These are phyloP conservation scores for Dactylella cylindrospora DNA, from an alignment of 2,329 filamentous ascomycete genomes.

Conservation along the genomic window DNA sequence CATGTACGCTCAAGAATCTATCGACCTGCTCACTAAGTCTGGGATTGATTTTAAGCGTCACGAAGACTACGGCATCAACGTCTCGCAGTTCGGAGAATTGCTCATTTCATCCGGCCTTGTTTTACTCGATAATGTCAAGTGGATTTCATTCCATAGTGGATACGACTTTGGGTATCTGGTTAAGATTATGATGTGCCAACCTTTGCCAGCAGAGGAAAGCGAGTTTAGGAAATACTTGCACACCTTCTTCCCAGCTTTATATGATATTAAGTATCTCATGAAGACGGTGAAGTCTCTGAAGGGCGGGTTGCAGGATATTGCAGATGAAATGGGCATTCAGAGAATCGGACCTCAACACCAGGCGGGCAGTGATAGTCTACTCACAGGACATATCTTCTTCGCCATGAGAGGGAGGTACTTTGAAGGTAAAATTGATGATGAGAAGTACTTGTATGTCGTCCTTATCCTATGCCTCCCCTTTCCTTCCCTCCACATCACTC, in stretches of 20 bases:
- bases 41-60: constrained; percentile 89
- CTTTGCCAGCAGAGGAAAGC: constrained; percentile 82
- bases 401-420: constrained; percentile 60
- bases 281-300: constrained; percentile 84
- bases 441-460: constrained; percentile 47
- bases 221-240: constrained; percentile 87
- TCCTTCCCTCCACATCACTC: neutral
- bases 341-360: constrained; percentile 85
- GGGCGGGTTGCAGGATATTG: constrained; percentile 87
- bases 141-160: constrained; percentile 96
- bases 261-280: constrained; percentile 97
- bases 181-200: constrained; percentile 82
- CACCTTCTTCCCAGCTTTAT: constrained; percentile 88
- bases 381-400: constrained; percentile 95
- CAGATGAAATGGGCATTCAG: constrained; percentile 87
- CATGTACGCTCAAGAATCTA: constrained; percentile 96
- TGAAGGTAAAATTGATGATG: constrained; percentile 48
- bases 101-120: constrained; percentile 91
- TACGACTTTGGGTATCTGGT: constrained; percentile 98
- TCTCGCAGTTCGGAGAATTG: constrained; percentile 81
- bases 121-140: constrained; percentile 82
- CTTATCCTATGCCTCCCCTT: neutral
- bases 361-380: constrained; percentile 86
- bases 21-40: constrained; percentile 82
- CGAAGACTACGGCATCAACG: constrained; percentile 86